Evolutionary conservation across 345 rosid genomes (phyloP), one percentile per base, ranked within the genome.

Genomic region (Gossypium ekmanianum): DNA sequence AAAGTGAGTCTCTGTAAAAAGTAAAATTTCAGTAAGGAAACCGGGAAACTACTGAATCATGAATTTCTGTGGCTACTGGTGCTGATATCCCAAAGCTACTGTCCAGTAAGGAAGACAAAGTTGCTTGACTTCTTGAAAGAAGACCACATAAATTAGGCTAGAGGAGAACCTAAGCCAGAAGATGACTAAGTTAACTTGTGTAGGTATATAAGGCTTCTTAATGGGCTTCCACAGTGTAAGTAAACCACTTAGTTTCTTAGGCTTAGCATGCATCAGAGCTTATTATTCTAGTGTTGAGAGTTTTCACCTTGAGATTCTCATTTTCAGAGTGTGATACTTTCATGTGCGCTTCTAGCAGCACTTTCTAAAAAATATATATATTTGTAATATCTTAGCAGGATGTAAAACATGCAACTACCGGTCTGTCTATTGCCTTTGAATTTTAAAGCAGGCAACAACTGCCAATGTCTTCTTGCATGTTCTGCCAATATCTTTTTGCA

Each of bases 211-310:
- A 27, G 13, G 39, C 45, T 22, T 51, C 39, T 70, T 50, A 22
- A 70, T 12, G 52, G 74, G 61, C 61, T 70, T 50, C 54, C 24
- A 68, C 27, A 26, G 22, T 68, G 65, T 18, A 29, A 72, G 13
- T 10, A 57, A 52, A 17, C 51, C 2, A 5, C 2, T 62, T 22
- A 26, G 18, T 34, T 22, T 68, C 72, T 68, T 68, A 29, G 52
- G 16, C 17, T 48, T 48, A 22, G 56, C 55, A 11, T 29, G 18
- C 10, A 7, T 55, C 62, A 6, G 29, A 50, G 66, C 52, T 44
- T 20, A 48, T 26, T 68, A 26, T 59, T 34, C n/a, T 22, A 55
- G 39, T 77, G 43, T 24, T 72, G 14, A 20, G 29, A 29, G 16
- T 56, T 65, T 47, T 47, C 18, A 68, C 47, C 71, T 45, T 45